Evolutionary conservation across 2,329 filamentous ascomycete genomes (phyloP), one percentile per base, ranked within the genome.

Genomic region (Albophoma yamanashiensis): DNA sequence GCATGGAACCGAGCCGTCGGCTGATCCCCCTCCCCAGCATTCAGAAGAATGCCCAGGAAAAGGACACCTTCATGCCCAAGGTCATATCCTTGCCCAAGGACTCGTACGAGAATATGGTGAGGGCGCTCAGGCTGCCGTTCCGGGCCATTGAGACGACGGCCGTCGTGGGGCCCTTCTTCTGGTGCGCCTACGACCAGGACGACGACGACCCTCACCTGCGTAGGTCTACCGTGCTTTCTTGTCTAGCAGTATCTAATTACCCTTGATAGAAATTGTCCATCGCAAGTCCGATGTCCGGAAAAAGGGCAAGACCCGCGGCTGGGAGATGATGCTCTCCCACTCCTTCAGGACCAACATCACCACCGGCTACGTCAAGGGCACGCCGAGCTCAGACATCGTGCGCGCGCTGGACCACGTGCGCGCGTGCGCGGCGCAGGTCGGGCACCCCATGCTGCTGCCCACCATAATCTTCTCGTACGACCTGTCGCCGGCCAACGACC

Each of bases 281-380:
- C 81, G 84, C 64, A 87, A 87, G 70, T 85, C 82, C n/a, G 84
- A 87, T 66, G 84, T 87, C 40, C 81, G 82, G 57, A 87, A 87
- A 68, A 85, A 83, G 72, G 83, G 82, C 62, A 78, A 77, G 67
- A 87, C 84, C 20, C 80, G 84, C 59, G 84, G 84, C 53, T 87
- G 83, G 82, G 84, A 87, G 71, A 75, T 86, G 59, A 84, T 84
- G 75, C 77, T 87, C 43, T 84, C 82, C 3, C 76, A 87, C 70
- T 78, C 76, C 55, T 80, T 86, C 71, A 74, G 70, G 15, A 80
- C 78, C 2, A 73, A 74, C 64, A 77, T 85, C 63, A 87, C 84
- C 1, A 82, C 80, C 2, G 84, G 84, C 59, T 87, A 78, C 69
- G 77, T 82, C 67, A 87, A 87, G 73, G 83, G 84, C 61, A 87